A percentile compares a stretch with the other conserved stretches of the same genome.
These are phyloP conservation scores for Golubevia sp. DNA, from an alignment of 1,284 basidiomycete species.

Conservation along the genomic window DNA sequence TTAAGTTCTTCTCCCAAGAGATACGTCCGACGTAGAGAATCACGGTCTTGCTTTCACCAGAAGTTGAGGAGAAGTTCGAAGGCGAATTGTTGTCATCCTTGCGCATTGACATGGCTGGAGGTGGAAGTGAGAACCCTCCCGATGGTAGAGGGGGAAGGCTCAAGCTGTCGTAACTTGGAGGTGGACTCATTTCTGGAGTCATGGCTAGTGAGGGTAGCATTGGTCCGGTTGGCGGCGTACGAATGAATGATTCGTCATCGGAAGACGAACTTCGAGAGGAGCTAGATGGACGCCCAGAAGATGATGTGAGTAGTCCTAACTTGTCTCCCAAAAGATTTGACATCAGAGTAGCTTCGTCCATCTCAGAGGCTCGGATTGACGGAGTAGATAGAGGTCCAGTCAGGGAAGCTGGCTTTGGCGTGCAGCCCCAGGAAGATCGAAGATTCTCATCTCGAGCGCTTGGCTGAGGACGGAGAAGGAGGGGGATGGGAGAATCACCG, in stretches of 20 bases:
- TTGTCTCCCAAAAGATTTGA: conserved; percentile 13
- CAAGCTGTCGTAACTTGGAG: conserved; percentile 50
- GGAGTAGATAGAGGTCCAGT: not conserved
- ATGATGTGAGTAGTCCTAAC: not conserved
- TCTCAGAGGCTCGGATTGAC: conserved; percentile 17
- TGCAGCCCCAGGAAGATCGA: conserved; percentile 64
- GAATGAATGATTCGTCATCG: conserved; percentile 57
- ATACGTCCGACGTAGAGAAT: conserved; percentile 63
- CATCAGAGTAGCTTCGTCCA: conserved; percentile 15
- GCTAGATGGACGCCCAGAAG: conserved; percentile 13
- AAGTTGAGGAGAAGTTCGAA: not conserved
- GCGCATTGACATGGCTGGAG: conserved; percentile 35
- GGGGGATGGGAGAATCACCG: not conserved
- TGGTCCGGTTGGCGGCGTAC: conserved; percentile 60
- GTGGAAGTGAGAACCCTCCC: conserved; percentile 36
- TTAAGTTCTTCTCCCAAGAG: conserved; percentile 69
- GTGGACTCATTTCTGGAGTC: conserved; percentile 51
- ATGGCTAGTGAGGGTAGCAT: conserved; percentile 7
- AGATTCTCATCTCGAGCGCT: conserved; percentile 63
- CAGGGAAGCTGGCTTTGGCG: conserved; percentile 23
- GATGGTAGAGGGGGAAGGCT: conserved; percentile 34
- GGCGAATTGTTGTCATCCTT: conserved; percentile 22
- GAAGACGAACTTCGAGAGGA: conserved; percentile 31
- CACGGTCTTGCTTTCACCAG: conserved; percentile 42
- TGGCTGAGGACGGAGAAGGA: conserved; percentile 62